phyloP scores from a whole-genome alignment of 148 eudicot species.

The Pouteria glomerata region DNA sequence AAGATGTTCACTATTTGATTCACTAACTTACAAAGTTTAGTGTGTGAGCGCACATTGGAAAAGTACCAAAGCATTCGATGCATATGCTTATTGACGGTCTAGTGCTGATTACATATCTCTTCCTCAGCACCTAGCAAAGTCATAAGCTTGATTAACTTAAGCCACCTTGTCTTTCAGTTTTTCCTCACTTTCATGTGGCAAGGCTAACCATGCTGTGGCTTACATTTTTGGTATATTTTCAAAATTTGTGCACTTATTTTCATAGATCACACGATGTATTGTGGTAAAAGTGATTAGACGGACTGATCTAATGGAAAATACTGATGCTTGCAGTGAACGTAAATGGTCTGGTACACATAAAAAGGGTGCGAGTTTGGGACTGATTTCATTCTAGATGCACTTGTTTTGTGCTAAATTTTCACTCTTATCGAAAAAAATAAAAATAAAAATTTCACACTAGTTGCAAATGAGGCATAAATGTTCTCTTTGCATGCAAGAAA shows the following conservation, averaged over 20 bases:
- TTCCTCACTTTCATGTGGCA: background rate
- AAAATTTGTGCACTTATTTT: background rate
- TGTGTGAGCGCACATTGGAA: background rate
- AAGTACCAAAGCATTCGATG: background rate
- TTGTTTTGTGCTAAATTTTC: slow-evolving; percentile 2
- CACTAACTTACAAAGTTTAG: background rate
- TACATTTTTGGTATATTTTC: background rate
- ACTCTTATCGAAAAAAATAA: too few relatives aligned
- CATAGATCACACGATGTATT: too few relatives aligned
- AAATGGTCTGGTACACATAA: too few relatives aligned
- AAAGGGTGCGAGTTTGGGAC: too few relatives aligned
- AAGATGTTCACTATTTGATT: background rate
- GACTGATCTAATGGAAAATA: background rate
- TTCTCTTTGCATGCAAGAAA: background rate
- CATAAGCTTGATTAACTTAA: slow-evolving; percentile 11
- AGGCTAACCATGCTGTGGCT: slow-evolving; percentile 1
- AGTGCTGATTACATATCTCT: slow-evolving; percentile 3
- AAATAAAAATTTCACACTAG: too few relatives aligned
- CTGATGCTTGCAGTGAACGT: background rate
- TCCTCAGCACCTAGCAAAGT: slow-evolving; percentile 7
- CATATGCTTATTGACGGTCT: slow-evolving; percentile 14
- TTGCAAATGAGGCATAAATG: too few relatives aligned
- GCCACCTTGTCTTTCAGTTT: background rate
- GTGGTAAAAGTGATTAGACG: background rate
- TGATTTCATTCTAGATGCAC: too few relatives aligned